phyloP scores from a whole-genome alignment of 2,329 filamentous ascomycete species.

The Domatiomyces globalis region DNA sequence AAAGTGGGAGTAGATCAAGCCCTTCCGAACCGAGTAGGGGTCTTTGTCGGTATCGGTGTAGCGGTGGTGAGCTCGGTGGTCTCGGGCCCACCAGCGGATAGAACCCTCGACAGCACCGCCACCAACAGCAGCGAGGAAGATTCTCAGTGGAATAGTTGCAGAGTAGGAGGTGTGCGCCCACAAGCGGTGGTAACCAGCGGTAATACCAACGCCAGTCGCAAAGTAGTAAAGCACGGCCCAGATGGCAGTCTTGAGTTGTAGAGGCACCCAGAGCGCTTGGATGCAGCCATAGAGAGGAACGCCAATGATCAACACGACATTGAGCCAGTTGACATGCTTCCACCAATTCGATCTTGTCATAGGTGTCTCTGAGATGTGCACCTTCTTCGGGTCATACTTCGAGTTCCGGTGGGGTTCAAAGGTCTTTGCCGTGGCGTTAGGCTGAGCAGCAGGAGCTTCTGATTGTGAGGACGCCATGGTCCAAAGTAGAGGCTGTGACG shows the following conservation, averaged over 20 bases:
- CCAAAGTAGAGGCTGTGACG: neutral
- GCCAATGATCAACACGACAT: slow-evolving; percentile 64
- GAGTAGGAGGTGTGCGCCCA: slow-evolving; percentile 82
- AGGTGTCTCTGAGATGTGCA: slow-evolving; percentile 71
- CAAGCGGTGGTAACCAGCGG: slow-evolving; percentile 64
- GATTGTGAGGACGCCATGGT: slow-evolving; percentile 41
- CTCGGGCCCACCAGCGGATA: slow-evolving; percentile 77
- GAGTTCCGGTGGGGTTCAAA: slow-evolving; percentile 39
- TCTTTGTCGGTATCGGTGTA: slow-evolving; percentile 91
- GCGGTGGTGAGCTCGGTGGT: slow-evolving; percentile 75
- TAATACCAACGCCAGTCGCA: slow-evolving; percentile 67
- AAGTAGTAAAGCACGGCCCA: slow-evolving; percentile 71
- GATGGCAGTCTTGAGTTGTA: slow-evolving; percentile 55
- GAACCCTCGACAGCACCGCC: slow-evolving; percentile 75
- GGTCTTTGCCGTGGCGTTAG: slow-evolving; percentile 34
- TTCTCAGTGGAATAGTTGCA: slow-evolving; percentile 58
- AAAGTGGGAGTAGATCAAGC: slow-evolving; percentile 67
- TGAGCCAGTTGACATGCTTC: slow-evolving; percentile 90
- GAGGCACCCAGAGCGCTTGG: slow-evolving; percentile 63
- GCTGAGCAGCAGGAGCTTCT: slow-evolving; percentile 31
- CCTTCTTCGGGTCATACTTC: slow-evolving; percentile 52
- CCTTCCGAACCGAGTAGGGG: slow-evolving; percentile 81
- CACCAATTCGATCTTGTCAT: slow-evolving; percentile 76
- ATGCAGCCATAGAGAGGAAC: slow-evolving; percentile 62
- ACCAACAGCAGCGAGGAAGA: slow-evolving; percentile 69